Evolutionary conservation across 139 green algal species (phyloP).

Genomic region (Prasinococcaceae sp.): DNA sequence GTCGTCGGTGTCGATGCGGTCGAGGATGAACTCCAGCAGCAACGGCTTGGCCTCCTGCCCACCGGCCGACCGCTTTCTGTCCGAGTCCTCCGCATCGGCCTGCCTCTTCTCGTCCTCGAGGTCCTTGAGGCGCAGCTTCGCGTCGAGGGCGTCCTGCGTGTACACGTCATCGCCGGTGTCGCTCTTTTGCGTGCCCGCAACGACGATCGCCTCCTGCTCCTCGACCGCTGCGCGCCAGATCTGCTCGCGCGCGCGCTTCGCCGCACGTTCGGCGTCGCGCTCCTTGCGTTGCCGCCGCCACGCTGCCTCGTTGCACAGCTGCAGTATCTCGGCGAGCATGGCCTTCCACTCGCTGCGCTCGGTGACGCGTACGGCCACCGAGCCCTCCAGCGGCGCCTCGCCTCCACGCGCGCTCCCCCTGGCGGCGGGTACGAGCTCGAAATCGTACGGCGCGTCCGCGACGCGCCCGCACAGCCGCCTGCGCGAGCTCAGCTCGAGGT

Average conservation of each 20-base stretch:
- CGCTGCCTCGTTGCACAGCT: background rate
- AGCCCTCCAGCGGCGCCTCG: background rate
- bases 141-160: no score
- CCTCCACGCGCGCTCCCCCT: background rate
- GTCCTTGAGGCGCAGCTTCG: background rate
- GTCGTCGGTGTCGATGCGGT: background rate
- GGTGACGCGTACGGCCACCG: background rate
- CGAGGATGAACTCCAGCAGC: background rate
- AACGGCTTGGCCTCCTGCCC: background rate
- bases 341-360: background rate
- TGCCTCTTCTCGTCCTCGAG: background rate
- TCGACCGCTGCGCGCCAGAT: background rate
- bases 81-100: background rate
- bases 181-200: background rate
- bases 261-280: background rate
- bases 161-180: background rate
- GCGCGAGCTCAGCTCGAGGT: background rate
- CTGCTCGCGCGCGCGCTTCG: no score
- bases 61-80: no score
- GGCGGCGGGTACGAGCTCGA: no score
- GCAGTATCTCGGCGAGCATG: background rate
- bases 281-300: background rate
- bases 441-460: background rate
- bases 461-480: background rate
- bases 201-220: background rate